Base-by-base conservation (phyloP, 768 basidiomycete genomes). In the Royoungia palumana region DNA sequence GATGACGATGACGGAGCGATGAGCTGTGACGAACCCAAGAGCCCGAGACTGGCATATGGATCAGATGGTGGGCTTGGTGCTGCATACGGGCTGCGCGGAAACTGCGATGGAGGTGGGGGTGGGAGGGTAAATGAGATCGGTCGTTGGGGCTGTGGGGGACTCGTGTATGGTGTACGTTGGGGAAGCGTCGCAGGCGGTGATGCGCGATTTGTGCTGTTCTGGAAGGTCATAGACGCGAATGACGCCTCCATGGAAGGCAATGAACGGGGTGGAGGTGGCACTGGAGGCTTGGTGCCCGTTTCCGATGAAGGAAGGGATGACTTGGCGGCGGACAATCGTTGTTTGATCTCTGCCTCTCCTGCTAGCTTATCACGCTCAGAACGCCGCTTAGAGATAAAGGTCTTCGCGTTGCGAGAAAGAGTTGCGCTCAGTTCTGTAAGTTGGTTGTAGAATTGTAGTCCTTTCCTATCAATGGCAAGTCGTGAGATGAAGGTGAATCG, bases 371-470 rank as follows among this genome's bases (percentile, higher is more conserved):
- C 83, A 9, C 94, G 77, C 63, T 98, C 94, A 0, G 73, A 68
- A 8, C 74, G 77, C 24, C 95, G 75, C 16, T 77, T 72, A 0
- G 76, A 69, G 8, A 92, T 72, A 60, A 87, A 96, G 0, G 73
- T 68, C 42, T 75, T 78, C 3, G 81, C 78, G 47, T 82, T 83
- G 5, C 74, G 67, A 30, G 75, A 71, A 5, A 97, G 76, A 8
- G 75, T 78, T 0, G 70, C 59, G 11, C 82, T 74, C 32, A 94
- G 68, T 16, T 82, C 81, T 0, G 74, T 77, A 13, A 98, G 76
- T 54, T 94, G 90, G 6, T 74, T 75, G 64, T 99, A 97, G 68
- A 95, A 99, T 37, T 87, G 82, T 2, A 92, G 72, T 0, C 94
- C 95, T 64, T 94, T 94, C 12, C 89, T 93, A 63, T 54, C 8